phyloP scores from a whole-genome alignment of 768 basidiomycete genomes.

The Lactifluus volemus region DNA sequence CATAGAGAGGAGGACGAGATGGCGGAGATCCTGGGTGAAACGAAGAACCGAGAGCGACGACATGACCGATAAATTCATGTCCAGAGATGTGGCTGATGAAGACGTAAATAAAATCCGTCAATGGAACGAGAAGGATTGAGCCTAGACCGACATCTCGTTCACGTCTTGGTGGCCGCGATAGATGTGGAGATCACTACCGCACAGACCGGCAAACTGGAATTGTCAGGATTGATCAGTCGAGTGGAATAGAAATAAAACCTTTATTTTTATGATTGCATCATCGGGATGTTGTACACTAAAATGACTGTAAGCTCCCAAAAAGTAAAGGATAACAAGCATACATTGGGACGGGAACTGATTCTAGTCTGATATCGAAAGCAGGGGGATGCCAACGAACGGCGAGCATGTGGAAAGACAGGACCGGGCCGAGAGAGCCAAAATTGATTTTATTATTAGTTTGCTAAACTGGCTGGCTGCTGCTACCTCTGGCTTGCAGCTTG shows the following conservation, averaged over 20 bases:
- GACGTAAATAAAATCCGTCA: not conserved
- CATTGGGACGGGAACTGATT: conserved; percentile 47
- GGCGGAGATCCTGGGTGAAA: conserved; percentile 34
- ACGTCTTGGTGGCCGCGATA: conserved; percentile 58
- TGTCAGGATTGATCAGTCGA: not conserved
- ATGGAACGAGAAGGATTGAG: not conserved
- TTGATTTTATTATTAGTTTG: too few species aligned
- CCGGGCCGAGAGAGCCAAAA: conserved; percentile 31
- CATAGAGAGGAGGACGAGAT: conserved; percentile 54
- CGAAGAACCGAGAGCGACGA: conserved; percentile 55
- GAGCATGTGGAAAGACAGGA: not conserved
- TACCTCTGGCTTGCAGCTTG: too few species aligned
- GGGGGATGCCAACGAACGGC: conserved; percentile 51
- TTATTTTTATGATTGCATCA: conserved; percentile 71
- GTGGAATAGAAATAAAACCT: conserved; percentile 29
- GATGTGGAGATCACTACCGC: conserved; percentile 67
- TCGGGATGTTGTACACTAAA: conserved; percentile 60
- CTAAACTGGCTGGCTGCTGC: too few species aligned
- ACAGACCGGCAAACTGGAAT: conserved; percentile 52
- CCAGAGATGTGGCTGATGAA: conserved; percentile 51
- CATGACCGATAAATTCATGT: conserved; percentile 72
- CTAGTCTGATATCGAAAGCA: conserved; percentile 62
- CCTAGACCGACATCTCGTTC: conserved; percentile 39
- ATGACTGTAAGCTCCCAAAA: not conserved
- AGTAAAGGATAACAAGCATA: conserved; percentile 26